These are phyloP conservation scores for Yamadazyma endophytica DNA, from an alignment of 805 yeast genomes.

Conservation along the genomic window DNA sequence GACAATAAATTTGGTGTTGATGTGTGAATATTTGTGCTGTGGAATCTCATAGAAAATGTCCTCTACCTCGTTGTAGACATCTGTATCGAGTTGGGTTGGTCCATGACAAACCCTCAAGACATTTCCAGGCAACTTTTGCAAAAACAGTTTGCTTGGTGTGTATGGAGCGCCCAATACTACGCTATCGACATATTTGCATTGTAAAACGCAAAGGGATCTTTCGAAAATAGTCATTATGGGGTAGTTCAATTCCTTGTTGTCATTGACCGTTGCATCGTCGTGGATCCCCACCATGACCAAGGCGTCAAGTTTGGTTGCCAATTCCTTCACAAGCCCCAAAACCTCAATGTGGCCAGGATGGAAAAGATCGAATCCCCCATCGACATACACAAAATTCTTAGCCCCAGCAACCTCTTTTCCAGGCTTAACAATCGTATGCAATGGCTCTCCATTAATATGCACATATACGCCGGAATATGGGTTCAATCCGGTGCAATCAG, in stretches of 20 bases:
- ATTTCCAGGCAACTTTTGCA: conserved; percentile 35
- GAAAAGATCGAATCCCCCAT: conserved; percentile 88
- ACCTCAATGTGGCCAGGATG: conserved; percentile 90
- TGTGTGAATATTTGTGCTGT: conserved; percentile 55
- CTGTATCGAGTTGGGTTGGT: conserved; percentile 39
- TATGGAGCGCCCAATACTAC: conserved; percentile 69
- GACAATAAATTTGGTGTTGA: conserved; percentile 70
- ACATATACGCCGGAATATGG: conserved; percentile 57
- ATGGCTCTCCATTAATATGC: conserved; percentile 19
- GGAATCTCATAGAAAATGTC: conserved; percentile 42
- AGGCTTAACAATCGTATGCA: conserved; percentile 33
- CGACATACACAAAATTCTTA: conserved; percentile 49
- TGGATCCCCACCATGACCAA: conserved; percentile 65
- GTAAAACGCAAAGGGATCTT: conserved; percentile 81
- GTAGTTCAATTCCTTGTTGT: conserved; percentile 55
- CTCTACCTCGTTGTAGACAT: conserved; percentile 33
- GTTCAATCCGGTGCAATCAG: conserved; percentile 55
- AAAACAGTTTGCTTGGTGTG: conserved; percentile 37
- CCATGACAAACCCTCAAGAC: conserved; percentile 52
- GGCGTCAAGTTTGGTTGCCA: conserved; percentile 21
- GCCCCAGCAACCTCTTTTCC: conserved; percentile 15
- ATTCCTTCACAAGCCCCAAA: conserved; percentile 42
- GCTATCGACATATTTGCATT: conserved; percentile 81
- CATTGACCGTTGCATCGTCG: conserved; percentile 54
- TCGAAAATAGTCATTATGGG: conserved; percentile 89